A percentile compares a stretch with the other conserved stretches of the same genome.
Evolutionary conservation across 768 basidiomycete genomes (phyloP).

Genomic region (Suillus weaverae): DNA sequence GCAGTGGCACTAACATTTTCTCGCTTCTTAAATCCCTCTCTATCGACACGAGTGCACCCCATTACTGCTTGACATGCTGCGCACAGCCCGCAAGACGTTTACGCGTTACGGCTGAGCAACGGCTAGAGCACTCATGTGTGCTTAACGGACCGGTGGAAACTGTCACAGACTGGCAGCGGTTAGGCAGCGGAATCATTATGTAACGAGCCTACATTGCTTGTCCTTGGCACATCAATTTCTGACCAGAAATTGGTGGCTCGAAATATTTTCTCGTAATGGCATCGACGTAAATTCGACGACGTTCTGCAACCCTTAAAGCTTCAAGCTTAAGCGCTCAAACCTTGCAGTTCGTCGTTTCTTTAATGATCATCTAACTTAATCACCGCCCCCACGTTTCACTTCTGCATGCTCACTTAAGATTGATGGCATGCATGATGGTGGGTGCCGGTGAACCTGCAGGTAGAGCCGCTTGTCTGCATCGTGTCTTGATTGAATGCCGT

Average conservation of each 20-base stretch:
- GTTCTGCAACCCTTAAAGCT: not conserved
- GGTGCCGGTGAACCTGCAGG: not conserved
- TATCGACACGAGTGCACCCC: not conserved
- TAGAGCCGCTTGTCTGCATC: not conserved
- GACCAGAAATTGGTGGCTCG: not conserved
- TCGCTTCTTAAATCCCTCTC: not conserved
- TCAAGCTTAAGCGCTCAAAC: not conserved
- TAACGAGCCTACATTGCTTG: not conserved
- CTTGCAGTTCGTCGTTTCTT: not conserved
- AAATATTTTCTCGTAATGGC: not conserved
- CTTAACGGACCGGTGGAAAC: not conserved
- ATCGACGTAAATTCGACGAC: not conserved
- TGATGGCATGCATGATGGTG: not conserved
- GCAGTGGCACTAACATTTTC: not conserved
- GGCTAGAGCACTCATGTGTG: not conserved
- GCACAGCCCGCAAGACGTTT: not conserved
- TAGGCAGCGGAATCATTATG: not conserved
- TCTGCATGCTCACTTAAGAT: not conserved
- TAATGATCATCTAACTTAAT: constrained; percentile 4
- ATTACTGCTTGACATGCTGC: not conserved
- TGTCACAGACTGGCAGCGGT: no score
- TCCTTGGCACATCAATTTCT: not conserved
- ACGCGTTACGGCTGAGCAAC: not conserved
- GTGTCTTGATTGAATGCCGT: not conserved
- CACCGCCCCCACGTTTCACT: constrained; percentile 10